phyloP scores from a whole-genome alignment of 768 basidiomycete species.

The Panellus pusillus region DNA sequence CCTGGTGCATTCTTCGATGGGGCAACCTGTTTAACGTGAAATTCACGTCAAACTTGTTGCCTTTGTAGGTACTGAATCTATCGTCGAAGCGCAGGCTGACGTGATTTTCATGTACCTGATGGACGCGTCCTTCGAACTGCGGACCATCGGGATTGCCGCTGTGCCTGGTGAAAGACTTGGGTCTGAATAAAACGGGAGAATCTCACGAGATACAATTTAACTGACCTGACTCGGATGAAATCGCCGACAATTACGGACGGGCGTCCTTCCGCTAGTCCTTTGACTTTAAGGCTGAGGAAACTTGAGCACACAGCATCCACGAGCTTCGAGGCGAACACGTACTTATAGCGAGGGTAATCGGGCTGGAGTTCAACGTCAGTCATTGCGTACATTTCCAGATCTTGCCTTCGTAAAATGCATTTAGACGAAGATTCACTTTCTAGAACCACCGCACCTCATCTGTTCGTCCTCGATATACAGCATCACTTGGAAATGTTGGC shows the following conservation, averaged over 20 bases:
- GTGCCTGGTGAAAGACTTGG: slow-evolving; percentile 12
- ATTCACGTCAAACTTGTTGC: slow-evolving; percentile 49
- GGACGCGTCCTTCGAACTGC: slow-evolving; percentile 49
- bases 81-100: slow-evolving; percentile 49
- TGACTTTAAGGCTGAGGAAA: slow-evolving; percentile 43
- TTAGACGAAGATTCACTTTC: neutral
- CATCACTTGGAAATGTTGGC: slow-evolving; percentile 42
- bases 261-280: slow-evolving; percentile 57
- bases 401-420: slow-evolving; percentile 29
- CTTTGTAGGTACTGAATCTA: slow-evolving; percentile 40
- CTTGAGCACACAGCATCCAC: neutral
- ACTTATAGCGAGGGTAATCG: slow-evolving; percentile 46
- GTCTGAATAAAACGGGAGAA: neutral
- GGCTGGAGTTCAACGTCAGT: slow-evolving; percentile 34
- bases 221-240: slow-evolving; percentile 36
- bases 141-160: slow-evolving; percentile 24
- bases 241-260: slow-evolving; percentile 59
- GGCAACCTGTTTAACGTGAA: slow-evolving; percentile 58
- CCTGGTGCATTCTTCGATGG: slow-evolving; percentile 56
- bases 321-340: slow-evolving; percentile 17
- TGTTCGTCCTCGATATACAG: slow-evolving; percentile 53
- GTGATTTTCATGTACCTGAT: slow-evolving; percentile 40
- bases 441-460: slow-evolving; percentile 35
- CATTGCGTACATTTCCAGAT: slow-evolving; percentile 39
- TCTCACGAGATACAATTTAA: slow-evolving; percentile 13